phyloP scores from a whole-genome alignment of 2,329 filamentous ascomycete genomes.

The Karstenula rhodostoma region DNA sequence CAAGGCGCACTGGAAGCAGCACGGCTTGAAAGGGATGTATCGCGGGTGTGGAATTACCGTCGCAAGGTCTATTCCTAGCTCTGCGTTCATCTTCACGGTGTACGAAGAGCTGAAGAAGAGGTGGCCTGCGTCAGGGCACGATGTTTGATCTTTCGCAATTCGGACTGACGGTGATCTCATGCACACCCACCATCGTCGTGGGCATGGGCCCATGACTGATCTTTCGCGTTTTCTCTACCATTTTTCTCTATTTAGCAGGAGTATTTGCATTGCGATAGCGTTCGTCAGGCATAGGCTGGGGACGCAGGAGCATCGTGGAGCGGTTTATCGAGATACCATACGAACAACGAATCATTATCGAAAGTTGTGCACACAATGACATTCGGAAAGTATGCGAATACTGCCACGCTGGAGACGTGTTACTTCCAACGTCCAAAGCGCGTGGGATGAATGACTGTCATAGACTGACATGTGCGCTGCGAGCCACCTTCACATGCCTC shows the following conservation, averaged over 20 bases:
- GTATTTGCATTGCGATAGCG: constrained; percentile 14
- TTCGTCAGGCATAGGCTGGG: constrained; percentile 3
- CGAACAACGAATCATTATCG: neutral
- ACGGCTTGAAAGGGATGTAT: constrained; percentile 86
- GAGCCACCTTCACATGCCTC: constrained; percentile 39
- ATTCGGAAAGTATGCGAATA: neutral
- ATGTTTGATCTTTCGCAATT: constrained; percentile 5
- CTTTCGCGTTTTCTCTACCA: neutral
- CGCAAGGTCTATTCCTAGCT: constrained; percentile 85
- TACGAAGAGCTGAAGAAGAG: constrained; percentile 81
- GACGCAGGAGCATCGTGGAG: constrained; percentile 1
- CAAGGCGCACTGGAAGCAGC: constrained; percentile 77
- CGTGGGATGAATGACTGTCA: neutral
- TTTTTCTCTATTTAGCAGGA: neutral
- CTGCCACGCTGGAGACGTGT: neutral
- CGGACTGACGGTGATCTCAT: neutral
- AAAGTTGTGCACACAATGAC: neutral
- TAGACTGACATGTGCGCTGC: constrained; percentile 22
- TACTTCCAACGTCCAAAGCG: neutral
- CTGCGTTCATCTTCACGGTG: constrained; percentile 97
- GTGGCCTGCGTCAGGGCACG: constrained; percentile 36
- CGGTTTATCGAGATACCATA: constrained; percentile 13
- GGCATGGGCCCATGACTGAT: neutral
- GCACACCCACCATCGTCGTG: neutral
- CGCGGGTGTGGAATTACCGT: constrained; percentile 95